Conservation (phyloP, 2,329 filamentous ascomycete species). For the Trichoderma sp. region DNA sequence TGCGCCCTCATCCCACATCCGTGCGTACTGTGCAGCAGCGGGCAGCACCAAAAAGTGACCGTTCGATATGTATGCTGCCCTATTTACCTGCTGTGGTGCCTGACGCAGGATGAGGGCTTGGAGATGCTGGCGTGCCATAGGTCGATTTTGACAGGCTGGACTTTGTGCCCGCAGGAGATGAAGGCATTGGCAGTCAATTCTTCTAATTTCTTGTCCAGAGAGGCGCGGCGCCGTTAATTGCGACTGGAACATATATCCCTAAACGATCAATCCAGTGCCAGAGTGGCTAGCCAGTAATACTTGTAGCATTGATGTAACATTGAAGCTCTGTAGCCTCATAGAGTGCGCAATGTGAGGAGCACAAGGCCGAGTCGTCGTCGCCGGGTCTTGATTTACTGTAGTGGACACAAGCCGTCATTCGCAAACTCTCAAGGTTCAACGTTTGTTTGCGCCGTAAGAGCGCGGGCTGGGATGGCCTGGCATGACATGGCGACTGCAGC, state of each 20-base stretch:
- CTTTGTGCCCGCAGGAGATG: constrained; percentile 8
- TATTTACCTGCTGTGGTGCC: constrained; percentile 28
- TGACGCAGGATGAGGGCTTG: constrained; percentile 27
- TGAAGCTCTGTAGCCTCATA: background rate
- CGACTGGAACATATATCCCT: background rate
- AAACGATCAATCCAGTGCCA: background rate
- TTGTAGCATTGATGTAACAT: background rate
- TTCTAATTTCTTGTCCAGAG: background rate
- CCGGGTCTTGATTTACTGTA: background rate
- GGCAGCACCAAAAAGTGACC: constrained; percentile 1
- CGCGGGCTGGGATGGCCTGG: background rate
- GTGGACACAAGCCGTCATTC: constrained; percentile 8
- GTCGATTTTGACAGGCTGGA: constrained; percentile 5
- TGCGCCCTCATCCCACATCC: constrained; percentile 11
- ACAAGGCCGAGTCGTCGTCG: constrained; percentile 7
- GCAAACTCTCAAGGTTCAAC: background rate
- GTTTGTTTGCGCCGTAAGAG: constrained; percentile 21
- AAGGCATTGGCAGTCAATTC: background rate
- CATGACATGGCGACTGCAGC: constrained; percentile 5
- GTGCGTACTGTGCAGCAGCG: constrained; percentile 15
- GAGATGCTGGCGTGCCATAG: constrained; percentile 12
- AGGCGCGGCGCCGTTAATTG: background rate
- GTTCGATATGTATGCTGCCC: constrained; percentile 24
- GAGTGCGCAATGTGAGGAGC: constrained; percentile 3
- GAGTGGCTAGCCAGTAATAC: background rate